A percentile compares a stretch with the other conserved stretches of the same genome.
These are phyloP conservation scores for Lactarius akahatsu DNA, from an alignment of 768 basidiomycete genomes.

Conservation along the genomic window DNA sequence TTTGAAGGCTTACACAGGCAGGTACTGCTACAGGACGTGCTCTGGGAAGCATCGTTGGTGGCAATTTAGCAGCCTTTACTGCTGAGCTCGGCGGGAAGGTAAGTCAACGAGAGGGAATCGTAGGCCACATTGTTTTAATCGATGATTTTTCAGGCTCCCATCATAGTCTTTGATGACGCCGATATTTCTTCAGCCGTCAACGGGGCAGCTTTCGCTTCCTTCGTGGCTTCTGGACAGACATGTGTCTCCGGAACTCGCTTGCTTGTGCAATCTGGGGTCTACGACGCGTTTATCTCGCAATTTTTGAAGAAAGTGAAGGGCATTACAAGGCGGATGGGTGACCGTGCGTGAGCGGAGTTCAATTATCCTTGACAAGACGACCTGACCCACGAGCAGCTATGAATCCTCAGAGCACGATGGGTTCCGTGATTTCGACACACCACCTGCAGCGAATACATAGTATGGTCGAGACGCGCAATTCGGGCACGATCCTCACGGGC, in stretches of 20 bases:
- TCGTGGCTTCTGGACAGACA: slow-evolving; percentile 86
- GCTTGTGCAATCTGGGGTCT: slow-evolving; percentile 67
- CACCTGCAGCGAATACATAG: slow-evolving; percentile 65
- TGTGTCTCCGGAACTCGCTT: slow-evolving; percentile 91
- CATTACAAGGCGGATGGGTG: slow-evolving; percentile 70
- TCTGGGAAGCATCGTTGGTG: slow-evolving; percentile 70
- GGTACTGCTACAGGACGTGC: slow-evolving; percentile 76
- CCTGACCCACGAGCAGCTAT: slow-evolving; percentile 47
- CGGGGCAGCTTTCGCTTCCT: slow-evolving; percentile 79
- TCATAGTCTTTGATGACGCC: slow-evolving; percentile 77
- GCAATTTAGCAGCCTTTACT: slow-evolving; percentile 71
- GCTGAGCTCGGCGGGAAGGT: slow-evolving; percentile 89
- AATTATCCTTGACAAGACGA: not conserved
- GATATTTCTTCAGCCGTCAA: slow-evolving; percentile 75
- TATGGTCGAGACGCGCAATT: slow-evolving; percentile 49
- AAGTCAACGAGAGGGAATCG: not conserved
- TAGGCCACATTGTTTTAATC: not conserved
- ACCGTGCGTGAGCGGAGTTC: slow-evolving; percentile 47
- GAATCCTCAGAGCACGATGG: slow-evolving; percentile 74
- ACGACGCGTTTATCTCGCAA: slow-evolving; percentile 60
- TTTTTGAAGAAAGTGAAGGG: slow-evolving; percentile 63
- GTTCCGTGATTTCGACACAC: slow-evolving; percentile 66
- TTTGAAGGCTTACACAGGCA: slow-evolving; percentile 45
- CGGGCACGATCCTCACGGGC: slow-evolving; percentile 55
- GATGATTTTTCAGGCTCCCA: slow-evolving; percentile 56